A percentile compares a stretch with the other conserved stretches of the same genome.
These are phyloP conservation scores for Syzygium grande DNA, from an alignment of 345 rosid genomes.

Conservation along the genomic window DNA sequence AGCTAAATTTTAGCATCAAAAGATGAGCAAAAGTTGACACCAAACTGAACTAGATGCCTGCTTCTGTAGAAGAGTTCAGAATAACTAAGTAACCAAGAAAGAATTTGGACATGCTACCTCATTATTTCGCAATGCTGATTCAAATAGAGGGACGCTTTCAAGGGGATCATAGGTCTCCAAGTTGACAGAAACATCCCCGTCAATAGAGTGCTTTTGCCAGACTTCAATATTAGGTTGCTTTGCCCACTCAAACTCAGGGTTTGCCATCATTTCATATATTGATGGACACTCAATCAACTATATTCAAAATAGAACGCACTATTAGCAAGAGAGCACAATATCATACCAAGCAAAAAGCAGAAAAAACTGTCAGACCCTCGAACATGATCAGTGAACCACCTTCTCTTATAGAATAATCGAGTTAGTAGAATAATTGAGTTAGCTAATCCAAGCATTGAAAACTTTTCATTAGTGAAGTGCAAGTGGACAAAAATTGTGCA, in stretches of 20 bases:
- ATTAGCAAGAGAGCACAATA: background rate
- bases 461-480: background rate
- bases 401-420: background rate
- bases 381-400: background rate
- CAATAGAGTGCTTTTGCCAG: slow-evolving; percentile 50
- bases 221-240: slow-evolving; percentile 63
- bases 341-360: background rate
- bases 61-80: background rate
- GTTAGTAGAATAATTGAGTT: background rate
- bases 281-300: slow-evolving; percentile 90
- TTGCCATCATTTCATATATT: slow-evolving; percentile 82
- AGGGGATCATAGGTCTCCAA: slow-evolving; percentile 47
- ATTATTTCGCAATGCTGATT: slow-evolving; percentile 64
- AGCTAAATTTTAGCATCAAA: background rate
- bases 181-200: slow-evolving; percentile 29
- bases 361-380: background rate
- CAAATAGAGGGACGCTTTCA: slow-evolving; percentile 49
- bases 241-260: slow-evolving; percentile 67
- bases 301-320: background rate
- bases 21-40: background rate
- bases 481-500: background rate
- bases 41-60: background rate
- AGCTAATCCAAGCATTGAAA: background rate
- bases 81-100: background rate
- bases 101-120: slow-evolving; percentile 33